Base-by-base conservation (phyloP, 2,329 filamentous ascomycete species). In the Ascochyta fabae region DNA sequence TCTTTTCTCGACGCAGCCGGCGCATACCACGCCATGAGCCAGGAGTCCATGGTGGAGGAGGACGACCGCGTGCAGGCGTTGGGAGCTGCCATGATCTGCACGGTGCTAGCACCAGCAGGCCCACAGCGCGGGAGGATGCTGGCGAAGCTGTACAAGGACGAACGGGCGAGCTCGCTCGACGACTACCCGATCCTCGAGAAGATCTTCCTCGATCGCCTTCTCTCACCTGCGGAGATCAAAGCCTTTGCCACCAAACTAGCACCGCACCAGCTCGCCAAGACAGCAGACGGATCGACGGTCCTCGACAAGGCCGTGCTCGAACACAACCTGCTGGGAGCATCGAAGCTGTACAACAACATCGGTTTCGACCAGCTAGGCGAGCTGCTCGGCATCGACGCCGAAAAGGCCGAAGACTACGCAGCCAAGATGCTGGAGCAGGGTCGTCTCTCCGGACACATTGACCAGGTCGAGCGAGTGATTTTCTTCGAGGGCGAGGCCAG, bases 341-440 rank as follows among this genome's bases (percentile, higher is more conserved):
- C 92, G 33, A 72, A 80, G 65, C 70, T 83, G 57, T 77, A 83
- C 75, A 63, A 79, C 68, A 78, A 84, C 73, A 77, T 86, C 69
- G 63, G 80, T 58, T 72, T 83, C 64, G 88, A 90, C 53, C 87
- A 88, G 24, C 82, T 99, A 1, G 95, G 88, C 0, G 79, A 83
- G 35, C 83, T 97, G 34, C 80, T 99, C 13, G 92, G 91, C 0
- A 82, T 97, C 4, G 86, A 91, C 55, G 86, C 86, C 0, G 90
- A 90, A 47, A 89, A 88, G 74, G 94, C 94, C 3, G 95, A 99
- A 80, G 88, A 90, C 55, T 97, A 95, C 49, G 95, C 94, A 12
- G 92, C 94, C 4, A 84, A 87, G 66, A 99, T 99, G 95, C 91
- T 99, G 67, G 93, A 98, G 80, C 93, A 97, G 76, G 92, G 91